These are phyloP conservation scores for Silene noctiflora DNA, from an alignment of 179 eudicot species.

Conservation along the genomic window DNA sequence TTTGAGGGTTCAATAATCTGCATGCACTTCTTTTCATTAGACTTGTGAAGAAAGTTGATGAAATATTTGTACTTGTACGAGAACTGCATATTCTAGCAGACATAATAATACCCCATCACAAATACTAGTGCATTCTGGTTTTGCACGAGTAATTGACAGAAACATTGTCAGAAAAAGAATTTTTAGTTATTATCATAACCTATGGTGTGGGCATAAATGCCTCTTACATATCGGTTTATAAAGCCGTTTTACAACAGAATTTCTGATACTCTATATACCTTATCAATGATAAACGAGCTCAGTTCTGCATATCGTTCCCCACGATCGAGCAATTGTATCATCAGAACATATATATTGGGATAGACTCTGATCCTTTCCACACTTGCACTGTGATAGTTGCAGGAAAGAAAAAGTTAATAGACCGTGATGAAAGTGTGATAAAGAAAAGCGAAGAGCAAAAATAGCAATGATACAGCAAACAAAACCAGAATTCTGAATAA, in stretches of 20 bases:
- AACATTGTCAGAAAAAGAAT: not conserved
- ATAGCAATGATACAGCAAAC: not conserved
- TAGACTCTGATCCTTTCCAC: conserved; percentile 65
- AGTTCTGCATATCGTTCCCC: conserved; percentile 71
- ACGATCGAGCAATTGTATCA: conserved; percentile 67
- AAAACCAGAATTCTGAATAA: not conserved
- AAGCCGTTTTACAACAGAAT: not conserved
- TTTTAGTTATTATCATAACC: not conserved
- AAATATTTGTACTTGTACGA: not conserved
- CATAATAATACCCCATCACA: not conserved
- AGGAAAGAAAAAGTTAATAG: conserved; percentile 2
- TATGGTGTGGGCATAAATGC: not conserved
- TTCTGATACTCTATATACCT: conserved; percentile 41
- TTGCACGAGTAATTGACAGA: not conserved
- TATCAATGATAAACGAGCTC: conserved; percentile 70
- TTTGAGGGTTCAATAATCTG: conserved; percentile 94
- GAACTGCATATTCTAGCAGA: not conserved
- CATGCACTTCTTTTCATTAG: conserved; percentile 20
- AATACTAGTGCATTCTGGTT: not conserved
- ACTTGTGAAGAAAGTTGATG: not conserved
- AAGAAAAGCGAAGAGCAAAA: conserved; percentile 5
- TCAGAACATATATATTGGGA: conserved; percentile 65
- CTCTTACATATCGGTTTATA: not conserved
- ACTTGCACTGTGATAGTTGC: conserved; percentile 54
- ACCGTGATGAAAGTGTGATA: conserved; percentile 4